phyloP scores from a whole-genome alignment of 2,329 filamentous ascomycete genomes.

The Nigrograna mackinnonii region DNA sequence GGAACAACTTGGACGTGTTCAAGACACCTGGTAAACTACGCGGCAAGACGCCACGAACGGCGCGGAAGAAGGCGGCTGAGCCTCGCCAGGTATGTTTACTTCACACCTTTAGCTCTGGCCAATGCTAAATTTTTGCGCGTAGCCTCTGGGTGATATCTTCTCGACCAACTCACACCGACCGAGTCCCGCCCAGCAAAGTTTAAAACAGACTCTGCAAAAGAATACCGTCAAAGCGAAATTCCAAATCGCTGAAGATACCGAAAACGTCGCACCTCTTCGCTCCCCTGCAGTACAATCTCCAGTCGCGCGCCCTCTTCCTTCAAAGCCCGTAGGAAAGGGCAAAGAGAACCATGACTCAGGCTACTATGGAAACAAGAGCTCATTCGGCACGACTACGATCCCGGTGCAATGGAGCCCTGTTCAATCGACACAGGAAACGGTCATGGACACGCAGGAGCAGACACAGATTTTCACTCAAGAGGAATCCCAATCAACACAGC shows the following conservation, averaged over 20 bases:
- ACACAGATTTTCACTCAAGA: constrained; percentile 34
- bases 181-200: constrained; percentile 58
- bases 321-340: constrained; percentile 26
- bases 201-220: constrained; percentile 52
- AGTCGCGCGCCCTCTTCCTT: constrained; percentile 30
- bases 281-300: constrained; percentile 31
- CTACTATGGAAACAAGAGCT: constrained; percentile 17
- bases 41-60: constrained; percentile 77
- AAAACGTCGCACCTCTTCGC: constrained; percentile 29
- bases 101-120: constrained; percentile 59
- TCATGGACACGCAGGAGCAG: constrained; percentile 26
- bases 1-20: constrained; percentile 92
- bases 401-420: constrained; percentile 15
- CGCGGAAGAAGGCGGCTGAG: constrained; percentile 63
- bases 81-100: constrained; percentile 67
- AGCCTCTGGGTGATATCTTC: constrained; percentile 55
- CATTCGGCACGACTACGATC: constrained; percentile 29
- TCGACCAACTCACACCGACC: constrained; percentile 48
- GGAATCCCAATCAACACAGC: constrained; percentile 35
- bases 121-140: constrained; percentile 23
- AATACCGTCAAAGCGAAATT: constrained; percentile 64
- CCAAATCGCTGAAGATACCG: constrained; percentile 61
- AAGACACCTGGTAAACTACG: constrained; percentile 87
- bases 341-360: constrained; percentile 28
- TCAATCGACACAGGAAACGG: constrained; percentile 34